A percentile compares a stretch with the other conserved stretches of the same genome.
Evolutionary conservation across 352 stramenopile species (phyloP).

Genomic region (Globisporangium radiosum): DNA sequence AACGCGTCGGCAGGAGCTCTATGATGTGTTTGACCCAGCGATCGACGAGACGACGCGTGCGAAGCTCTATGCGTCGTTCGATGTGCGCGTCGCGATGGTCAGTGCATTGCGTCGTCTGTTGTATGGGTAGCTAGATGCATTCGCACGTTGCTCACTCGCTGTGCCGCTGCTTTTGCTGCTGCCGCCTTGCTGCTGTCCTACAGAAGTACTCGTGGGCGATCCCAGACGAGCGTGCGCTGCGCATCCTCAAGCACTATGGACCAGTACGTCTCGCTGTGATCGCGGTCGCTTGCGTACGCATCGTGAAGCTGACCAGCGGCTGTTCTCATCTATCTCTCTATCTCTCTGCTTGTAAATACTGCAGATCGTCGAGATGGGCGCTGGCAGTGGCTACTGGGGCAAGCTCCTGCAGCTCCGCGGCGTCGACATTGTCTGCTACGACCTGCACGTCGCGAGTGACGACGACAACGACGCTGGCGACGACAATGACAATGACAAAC

Average conservation of each 20-base stretch:
- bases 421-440: constrained; percentile 85
- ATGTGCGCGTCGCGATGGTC: constrained; percentile 80
- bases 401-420: constrained; percentile 64
- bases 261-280: constrained; percentile 29
- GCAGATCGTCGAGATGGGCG: constrained; percentile 88
- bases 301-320: background rate
- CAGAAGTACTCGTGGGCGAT: constrained; percentile 92
- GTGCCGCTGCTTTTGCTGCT: background rate
- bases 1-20: constrained; percentile 50
- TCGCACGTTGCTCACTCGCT: too few relatives aligned
- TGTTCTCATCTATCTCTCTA: background rate
- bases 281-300: too few relatives aligned
- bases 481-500: constrained; percentile 10
- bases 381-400: constrained; percentile 88
- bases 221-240: constrained; percentile 79
- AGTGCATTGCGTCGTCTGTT: constrained; percentile 2
- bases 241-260: constrained; percentile 89
- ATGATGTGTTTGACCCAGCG: constrained; percentile 62
- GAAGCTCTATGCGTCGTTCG: constrained; percentile 68
- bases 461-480: constrained; percentile 20
- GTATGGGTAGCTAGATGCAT: too few relatives aligned
- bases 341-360: too few relatives aligned
- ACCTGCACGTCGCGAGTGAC: constrained; percentile 67
- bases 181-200: constrained; percentile 6
- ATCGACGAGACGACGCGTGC: constrained; percentile 27